Evolutionary conservation across 129 eudicot species (phyloP), one percentile per base, ranked within the genome.

Genomic region (Scalesia atractyloides): DNA sequence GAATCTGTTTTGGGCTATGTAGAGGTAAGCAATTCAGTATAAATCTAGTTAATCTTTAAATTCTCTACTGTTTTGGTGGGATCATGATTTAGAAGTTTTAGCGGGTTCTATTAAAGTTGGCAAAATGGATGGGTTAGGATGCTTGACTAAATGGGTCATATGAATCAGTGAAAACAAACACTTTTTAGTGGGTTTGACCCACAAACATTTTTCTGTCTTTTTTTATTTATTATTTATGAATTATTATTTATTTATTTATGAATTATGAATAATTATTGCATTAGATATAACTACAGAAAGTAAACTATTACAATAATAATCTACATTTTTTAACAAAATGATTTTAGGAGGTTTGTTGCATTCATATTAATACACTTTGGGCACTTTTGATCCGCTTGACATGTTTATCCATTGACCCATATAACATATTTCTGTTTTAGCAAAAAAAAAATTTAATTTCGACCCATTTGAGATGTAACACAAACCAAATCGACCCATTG

Each of bases 1-100:
- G 91, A 88, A 54, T 86, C 93, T 86, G 91, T 94, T 77, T 86
- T 85, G 91, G 96, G 93, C 50, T 94, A 94, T 70, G 51, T 94
- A 16, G 99, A 94, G 97, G 99, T 90, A 86, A 80, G 10, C 12
- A 47, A 51, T 54, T 64, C 4, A 6, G 52, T 51, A 34, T 34
- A 56, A 43, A 52, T 63, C 44, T 39, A 24, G 30, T 24, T 24
- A 24, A 24, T 24, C 30, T 24, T 3, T 24, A 24, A 24, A 1
- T 24, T 24, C 30, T 24, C 30, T 24, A 24, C 30, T 24, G 30
- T 24, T 24, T 57, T 22, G 64, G 39, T 57, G 15, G 22, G 63
- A 57, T 57, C 24, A 20, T 20, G 63, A n/a, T 57, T 9, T 13
- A 24, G 43, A 12, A 30, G 43, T n/a, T n/a, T n/a, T n/a, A n/a